Conservation (phyloP, 2,329 filamentous ascomycete species). For the Fusarium continuum region DNA sequence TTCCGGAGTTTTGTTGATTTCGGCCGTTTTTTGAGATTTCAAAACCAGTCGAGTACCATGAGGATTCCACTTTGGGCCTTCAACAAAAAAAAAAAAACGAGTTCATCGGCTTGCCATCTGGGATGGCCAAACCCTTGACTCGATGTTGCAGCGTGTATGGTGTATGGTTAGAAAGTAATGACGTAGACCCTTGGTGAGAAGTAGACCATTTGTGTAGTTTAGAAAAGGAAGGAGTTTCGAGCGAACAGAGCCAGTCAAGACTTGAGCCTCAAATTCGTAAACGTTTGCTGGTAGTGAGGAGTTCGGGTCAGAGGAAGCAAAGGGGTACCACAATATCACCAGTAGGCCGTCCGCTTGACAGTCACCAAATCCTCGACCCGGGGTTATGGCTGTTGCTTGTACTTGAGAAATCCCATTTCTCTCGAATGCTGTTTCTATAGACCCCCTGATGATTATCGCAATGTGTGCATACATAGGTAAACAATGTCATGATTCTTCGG, state of each 20-base stretch:
- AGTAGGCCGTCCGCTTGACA: conserved; percentile 49
- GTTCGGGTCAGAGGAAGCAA: conserved; percentile 39
- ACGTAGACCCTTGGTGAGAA: conserved; percentile 47
- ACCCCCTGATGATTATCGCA: neutral
- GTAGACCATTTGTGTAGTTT: conserved; percentile 49
- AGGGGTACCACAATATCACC: conserved; percentile 58
- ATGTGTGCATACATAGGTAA: neutral
- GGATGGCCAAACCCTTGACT: conserved; percentile 55
- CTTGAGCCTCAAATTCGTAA: conserved; percentile 50
- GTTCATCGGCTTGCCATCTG: conserved; percentile 61
- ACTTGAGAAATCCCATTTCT: conserved; percentile 22
- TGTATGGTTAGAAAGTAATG: conserved; percentile 60
- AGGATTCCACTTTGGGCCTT: conserved; percentile 21
- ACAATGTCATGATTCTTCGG: neutral
- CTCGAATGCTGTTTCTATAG: neutral
- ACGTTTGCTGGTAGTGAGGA: conserved; percentile 47
- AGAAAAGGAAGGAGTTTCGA: conserved; percentile 53
- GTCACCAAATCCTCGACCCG: neutral
- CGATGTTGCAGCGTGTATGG: conserved; percentile 56
- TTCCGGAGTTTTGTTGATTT: conserved; percentile 14
- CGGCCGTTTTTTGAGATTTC: neutral
- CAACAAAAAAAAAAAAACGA: conserved; percentile 57
- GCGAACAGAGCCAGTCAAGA: conserved; percentile 49
- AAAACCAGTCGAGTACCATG: conserved; percentile 19
- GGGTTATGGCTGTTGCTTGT: neutral